Conservation (phyloP, 257 asterid species). For the Nyctanthes arbortristis region DNA sequence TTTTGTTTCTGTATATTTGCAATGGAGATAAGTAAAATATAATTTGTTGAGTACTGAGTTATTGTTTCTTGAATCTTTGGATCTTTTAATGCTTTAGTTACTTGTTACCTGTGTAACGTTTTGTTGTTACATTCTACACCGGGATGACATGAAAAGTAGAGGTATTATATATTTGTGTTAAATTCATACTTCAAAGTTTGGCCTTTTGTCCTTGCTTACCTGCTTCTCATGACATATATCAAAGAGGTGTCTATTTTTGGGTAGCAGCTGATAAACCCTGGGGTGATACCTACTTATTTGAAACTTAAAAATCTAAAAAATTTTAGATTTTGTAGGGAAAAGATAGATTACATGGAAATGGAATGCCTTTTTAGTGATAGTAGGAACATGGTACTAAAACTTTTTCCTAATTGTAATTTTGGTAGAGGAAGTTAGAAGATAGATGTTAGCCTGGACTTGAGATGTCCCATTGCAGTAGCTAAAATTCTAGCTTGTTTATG, state of each 20-base stretch:
- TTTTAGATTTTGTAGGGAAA: background rate
- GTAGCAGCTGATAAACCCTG: background rate
- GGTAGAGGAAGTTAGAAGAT: background rate
- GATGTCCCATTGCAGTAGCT: background rate
- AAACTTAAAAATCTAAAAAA: background rate
- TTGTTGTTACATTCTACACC: background rate
- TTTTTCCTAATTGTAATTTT: background rate
- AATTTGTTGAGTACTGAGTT: background rate
- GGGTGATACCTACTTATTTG: background rate
- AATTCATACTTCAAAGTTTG: background rate
- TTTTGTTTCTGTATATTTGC: constrained; percentile 19
- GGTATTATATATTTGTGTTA: background rate
- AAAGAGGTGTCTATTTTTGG: background rate
- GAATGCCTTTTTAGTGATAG: background rate
- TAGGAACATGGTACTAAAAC: background rate
- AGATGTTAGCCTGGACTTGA: background rate
- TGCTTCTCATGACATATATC: background rate
- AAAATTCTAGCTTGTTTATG: background rate
- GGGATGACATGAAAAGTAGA: background rate
- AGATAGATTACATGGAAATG: background rate
- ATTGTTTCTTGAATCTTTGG: background rate
- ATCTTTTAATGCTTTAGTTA: constrained; percentile 7
- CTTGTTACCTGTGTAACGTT: constrained; percentile 14
- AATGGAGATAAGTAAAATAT: constrained; percentile 1
- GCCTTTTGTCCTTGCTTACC: background rate